Conservation (phyloP, 225 moss, liverwort and hornwort species). For the Neckera pumila region DNA sequence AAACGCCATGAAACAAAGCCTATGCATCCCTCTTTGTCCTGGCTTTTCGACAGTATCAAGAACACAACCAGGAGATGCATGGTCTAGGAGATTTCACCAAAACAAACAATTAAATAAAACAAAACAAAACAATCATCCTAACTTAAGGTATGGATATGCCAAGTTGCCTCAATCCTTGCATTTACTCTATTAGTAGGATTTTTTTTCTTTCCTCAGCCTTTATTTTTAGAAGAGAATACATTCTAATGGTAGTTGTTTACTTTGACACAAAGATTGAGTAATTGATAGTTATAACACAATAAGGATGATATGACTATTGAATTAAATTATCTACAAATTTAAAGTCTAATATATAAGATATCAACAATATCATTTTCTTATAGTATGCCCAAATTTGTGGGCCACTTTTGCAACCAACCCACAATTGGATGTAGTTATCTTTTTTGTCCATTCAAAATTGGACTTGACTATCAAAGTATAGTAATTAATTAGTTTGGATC, state of each 20-base stretch:
- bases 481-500: not conserved
- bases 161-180: not conserved
- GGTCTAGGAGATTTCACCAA: no score
- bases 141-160: no score
- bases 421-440: not conserved
- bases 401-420: fast-evolving
- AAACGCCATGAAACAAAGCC: no score
- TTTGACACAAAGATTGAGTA: fast-evolving
- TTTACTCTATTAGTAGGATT: not conserved
- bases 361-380: not conserved
- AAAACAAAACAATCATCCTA: no score
- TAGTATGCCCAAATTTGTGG: not conserved
- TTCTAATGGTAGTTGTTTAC: not conserved
- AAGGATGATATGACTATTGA: not conserved
- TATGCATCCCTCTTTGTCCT: no score
- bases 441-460: not conserved
- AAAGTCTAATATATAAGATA: not conserved
- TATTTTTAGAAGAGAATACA: not conserved
- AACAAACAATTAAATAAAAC: no score
- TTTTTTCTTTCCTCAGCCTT: no score
- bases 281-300: not conserved
- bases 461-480: not conserved
- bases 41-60: no score
- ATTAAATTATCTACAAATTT: not conserved
- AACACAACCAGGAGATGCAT: no score